Conservation (phyloP, 805 yeast species). For the Kodamaea kaohsiungensis region DNA sequence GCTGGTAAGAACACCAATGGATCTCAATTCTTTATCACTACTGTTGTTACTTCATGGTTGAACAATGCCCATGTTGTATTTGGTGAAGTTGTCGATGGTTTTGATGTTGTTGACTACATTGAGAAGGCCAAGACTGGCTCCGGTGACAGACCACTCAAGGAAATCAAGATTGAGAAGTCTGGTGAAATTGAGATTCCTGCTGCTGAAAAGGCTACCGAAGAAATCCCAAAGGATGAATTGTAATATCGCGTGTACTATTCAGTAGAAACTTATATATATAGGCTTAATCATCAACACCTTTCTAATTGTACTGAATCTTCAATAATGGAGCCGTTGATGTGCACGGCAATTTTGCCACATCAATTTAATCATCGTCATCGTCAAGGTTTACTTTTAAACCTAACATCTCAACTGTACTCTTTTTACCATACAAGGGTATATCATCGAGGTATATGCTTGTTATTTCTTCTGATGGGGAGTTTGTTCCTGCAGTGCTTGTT, state of each 20-base stretch:
- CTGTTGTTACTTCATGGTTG: slow-evolving; percentile 88
- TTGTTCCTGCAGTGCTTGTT: neutral
- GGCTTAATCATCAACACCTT: neutral
- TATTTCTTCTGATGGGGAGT: slow-evolving; percentile 14
- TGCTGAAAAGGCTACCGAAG: slow-evolving; percentile 10
- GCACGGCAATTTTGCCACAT: no score
- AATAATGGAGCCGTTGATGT: no score
- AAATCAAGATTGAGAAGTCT: slow-evolving; percentile 62
- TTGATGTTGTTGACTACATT: slow-evolving; percentile 75
- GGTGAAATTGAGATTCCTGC: slow-evolving; percentile 58
- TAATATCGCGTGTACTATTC: neutral
- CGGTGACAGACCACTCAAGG: slow-evolving; percentile 72
- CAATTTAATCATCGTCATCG: slow-evolving; percentile 14
- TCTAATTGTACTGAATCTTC: no score
- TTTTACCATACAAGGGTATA: slow-evolving; percentile 40
- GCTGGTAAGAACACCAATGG: slow-evolving; percentile 82
- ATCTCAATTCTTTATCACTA: slow-evolving; percentile 93
- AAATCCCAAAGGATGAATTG: slow-evolving; percentile 11
- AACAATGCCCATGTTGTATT: slow-evolving; percentile 95
- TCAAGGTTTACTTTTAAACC: slow-evolving; percentile 29
- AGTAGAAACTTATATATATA: neutral
- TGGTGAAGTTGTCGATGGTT: slow-evolving; percentile 89
- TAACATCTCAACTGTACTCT: slow-evolving; percentile 39
- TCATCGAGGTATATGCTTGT: slow-evolving; percentile 36
- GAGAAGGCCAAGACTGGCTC: slow-evolving; percentile 69